These are phyloP conservation scores for Sporobolomyces roseus DNA, from an alignment of 768 basidiomycete species.

Conservation along the genomic window DNA sequence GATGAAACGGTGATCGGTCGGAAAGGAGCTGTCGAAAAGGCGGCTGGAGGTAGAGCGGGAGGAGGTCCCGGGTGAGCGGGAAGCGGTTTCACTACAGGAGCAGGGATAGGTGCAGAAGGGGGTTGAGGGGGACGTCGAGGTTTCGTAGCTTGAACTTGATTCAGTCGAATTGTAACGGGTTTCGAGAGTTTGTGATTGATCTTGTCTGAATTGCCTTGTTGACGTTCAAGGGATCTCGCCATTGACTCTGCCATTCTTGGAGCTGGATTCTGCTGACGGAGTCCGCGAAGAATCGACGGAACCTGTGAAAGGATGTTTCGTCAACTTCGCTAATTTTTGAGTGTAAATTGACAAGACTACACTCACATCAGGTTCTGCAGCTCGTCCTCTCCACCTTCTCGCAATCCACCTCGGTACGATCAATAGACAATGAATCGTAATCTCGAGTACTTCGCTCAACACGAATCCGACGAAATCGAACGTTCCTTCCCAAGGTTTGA, in stretches of 20 bases:
- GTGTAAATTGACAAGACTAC: background rate
- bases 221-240: constrained; percentile 27
- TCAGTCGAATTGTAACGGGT: constrained; percentile 12
- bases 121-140: background rate
- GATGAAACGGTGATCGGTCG: constrained; percentile 11
- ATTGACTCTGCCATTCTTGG: constrained; percentile 16
- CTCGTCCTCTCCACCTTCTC: background rate
- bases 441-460: constrained; percentile 20
- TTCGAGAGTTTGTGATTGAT: constrained; percentile 10
- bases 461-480: constrained; percentile 33
- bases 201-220: constrained; percentile 1
- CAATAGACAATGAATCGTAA: constrained; percentile 3
- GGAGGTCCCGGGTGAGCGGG: background rate
- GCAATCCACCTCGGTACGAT: constrained; percentile 8
- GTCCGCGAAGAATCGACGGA: constrained; percentile 22
- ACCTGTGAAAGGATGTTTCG: constrained; percentile 14
- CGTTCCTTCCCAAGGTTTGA: constrained; percentile 34
- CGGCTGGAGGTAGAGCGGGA: constrained; percentile 2
- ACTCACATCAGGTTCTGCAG: constrained; percentile 12
- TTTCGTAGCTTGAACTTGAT: background rate
- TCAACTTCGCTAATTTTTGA: background rate
- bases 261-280: constrained; percentile 17
- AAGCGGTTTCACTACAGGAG: background rate
- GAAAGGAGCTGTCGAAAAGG: constrained; percentile 16
- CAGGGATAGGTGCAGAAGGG: background rate